Evolutionary conservation across 2,329 filamentous ascomycete species (phyloP).

Genomic region (Apiospora marii): DNA sequence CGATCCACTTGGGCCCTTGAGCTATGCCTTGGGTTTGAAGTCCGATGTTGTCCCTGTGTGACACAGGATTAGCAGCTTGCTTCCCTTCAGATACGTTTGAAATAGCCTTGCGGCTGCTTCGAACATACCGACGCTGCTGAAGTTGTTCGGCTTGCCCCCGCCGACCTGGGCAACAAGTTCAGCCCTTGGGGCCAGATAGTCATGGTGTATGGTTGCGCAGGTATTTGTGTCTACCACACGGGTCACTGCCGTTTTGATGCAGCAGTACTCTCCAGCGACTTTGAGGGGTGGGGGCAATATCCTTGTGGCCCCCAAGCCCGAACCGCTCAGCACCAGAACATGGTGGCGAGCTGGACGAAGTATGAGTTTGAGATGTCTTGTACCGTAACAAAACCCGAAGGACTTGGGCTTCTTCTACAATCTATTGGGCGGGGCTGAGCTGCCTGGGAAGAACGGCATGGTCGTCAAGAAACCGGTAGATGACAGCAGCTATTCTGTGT

Average conservation of each 20-base stretch:
- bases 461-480: not conserved
- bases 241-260: too few species aligned
- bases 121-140: not conserved
- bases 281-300: too few species aligned
- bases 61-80: conserved; percentile 38
- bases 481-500: not conserved
- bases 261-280: too few species aligned
- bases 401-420: too few species aligned
- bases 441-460: not conserved
- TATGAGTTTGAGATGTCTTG: not conserved
- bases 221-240: too few species aligned
- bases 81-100: too few species aligned
- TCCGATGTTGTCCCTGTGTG: conserved; percentile 55
- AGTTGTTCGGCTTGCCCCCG: not conserved
- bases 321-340: too few species aligned
- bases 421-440: too few species aligned
- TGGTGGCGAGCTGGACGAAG: not conserved
- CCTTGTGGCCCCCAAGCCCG: too few species aligned
- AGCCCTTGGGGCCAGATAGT: not conserved
- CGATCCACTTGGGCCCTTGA: conserved; percentile 55
- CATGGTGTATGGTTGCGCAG: not conserved
- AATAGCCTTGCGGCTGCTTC: not conserved
- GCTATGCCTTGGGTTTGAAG: conserved; percentile 55
- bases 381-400: not conserved
- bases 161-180: not conserved